Conservation (phyloP, 73 alveolate genomes). For the Blepharisma stoltei region DNA sequence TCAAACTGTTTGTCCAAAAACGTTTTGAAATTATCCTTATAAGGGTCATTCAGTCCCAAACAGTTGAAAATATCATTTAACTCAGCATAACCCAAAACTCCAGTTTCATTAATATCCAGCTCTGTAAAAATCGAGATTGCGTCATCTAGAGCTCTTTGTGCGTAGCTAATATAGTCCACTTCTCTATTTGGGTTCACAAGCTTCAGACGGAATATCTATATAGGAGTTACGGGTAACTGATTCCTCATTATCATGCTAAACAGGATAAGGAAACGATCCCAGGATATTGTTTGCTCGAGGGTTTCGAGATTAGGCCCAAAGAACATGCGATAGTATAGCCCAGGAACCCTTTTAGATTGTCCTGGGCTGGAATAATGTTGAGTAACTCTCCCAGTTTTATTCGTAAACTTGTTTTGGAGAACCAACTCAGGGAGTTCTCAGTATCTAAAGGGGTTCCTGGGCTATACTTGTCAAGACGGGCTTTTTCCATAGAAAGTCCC, state of each 20-base stretch:
- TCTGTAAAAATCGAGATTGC: not conserved
- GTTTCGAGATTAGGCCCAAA: not conserved
- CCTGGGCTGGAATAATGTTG: too few species aligned
- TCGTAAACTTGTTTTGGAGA: too few species aligned
- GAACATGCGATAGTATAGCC: constrained; percentile 10
- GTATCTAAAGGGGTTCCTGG: too few species aligned
- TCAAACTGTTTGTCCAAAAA: constrained; percentile 11
- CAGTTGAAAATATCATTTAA: not conserved
- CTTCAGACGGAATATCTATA: constrained; percentile 17
- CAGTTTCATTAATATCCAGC: not conserved
- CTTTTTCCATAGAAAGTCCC: constrained; percentile 23
- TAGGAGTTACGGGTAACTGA: constrained; percentile 12
- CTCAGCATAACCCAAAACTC: not conserved
- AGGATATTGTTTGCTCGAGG: not conserved
- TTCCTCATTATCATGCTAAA: constrained; percentile 15
- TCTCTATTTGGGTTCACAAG: constrained; percentile 17
- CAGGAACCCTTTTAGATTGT: too few species aligned
- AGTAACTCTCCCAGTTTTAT: too few species aligned
- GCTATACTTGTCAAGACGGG: not conserved
- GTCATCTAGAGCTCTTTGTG: constrained; percentile 2
- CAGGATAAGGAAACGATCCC: constrained; percentile 1
- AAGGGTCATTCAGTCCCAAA: not conserved
- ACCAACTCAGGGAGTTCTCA: too few species aligned
- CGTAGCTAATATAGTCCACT: constrained; percentile 4
- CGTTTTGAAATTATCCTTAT: not conserved